A percentile compares a stretch with the other conserved stretches of the same genome.
phyloP scores from a whole-genome alignment of 139 green algal species.

The Deuterostichococcus epilithicus region DNA sequence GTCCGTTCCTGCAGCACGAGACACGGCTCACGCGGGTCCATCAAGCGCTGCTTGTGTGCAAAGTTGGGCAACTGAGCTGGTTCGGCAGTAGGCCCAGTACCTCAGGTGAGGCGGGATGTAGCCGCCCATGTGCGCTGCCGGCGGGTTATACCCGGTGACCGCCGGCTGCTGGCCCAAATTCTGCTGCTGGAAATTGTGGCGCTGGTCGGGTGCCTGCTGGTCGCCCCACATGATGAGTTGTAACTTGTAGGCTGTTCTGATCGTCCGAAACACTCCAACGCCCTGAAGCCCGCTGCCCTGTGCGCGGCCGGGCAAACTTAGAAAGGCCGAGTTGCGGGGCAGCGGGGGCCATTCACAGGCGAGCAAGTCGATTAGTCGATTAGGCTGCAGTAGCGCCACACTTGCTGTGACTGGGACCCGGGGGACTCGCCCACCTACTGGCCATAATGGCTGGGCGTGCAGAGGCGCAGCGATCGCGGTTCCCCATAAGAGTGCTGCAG shows the following conservation, averaged over 20 bases:
- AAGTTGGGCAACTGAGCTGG: not conserved
- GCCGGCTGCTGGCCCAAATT: not conserved
- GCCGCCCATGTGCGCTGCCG: slow-evolving; percentile 8
- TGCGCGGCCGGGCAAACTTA: no score
- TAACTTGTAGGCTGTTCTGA: not conserved
- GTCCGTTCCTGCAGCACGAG: not conserved
- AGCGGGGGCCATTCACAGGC: no score
- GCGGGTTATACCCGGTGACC: not conserved
- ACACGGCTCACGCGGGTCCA: not conserved
- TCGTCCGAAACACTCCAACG: no score
- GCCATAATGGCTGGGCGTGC: no score
- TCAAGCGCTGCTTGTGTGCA: slow-evolving; percentile 17
- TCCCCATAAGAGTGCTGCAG: no score
- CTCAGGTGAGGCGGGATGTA: slow-evolving; percentile 78
- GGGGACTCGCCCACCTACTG: no score
- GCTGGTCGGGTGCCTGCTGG: not conserved
- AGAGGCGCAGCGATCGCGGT: no score
- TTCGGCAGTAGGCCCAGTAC: slow-evolving; percentile 28
- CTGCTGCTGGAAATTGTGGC: not conserved
- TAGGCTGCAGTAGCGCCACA: no score
- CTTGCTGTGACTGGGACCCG: no score
- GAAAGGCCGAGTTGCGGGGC: no score
- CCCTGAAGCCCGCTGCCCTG: no score
- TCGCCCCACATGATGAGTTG: not conserved
- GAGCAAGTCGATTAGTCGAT: no score